phyloP scores from a whole-genome alignment of 2,329 filamentous ascomycete genomes.

The Sarocladium oryzae region DNA sequence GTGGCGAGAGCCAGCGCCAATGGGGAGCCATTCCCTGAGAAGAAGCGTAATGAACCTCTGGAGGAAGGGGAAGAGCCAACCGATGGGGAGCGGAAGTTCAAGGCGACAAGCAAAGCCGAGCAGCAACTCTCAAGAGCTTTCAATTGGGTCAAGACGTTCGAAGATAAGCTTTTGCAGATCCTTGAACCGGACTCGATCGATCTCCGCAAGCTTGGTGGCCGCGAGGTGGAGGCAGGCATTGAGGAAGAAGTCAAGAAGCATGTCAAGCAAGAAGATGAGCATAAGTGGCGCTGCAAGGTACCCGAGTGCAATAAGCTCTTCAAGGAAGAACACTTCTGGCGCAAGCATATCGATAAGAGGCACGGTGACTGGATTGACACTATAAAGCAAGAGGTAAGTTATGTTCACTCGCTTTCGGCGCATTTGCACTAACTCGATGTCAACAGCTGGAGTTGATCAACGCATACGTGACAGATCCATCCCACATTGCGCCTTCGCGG shows the following conservation, averaged over 20 bases:
- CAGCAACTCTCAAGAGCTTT: constrained; percentile 91
- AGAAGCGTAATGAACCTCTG: constrained; percentile 61
- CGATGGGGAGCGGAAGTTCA: constrained; percentile 59
- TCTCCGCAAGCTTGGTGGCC: constrained; percentile 84
- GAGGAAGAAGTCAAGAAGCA: constrained; percentile 80
- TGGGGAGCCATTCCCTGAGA: constrained; percentile 77
- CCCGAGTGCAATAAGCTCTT: constrained; percentile 95
- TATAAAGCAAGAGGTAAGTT: constrained; percentile 74
- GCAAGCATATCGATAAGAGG: constrained; percentile 95
- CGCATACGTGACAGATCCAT: constrained; percentile 86
- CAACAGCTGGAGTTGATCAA: constrained; percentile 81
- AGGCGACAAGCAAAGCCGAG: constrained; percentile 68
- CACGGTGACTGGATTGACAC: constrained; percentile 81
- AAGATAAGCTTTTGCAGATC: constrained; percentile 91
- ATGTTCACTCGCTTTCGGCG: not conserved
- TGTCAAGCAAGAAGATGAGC: constrained; percentile 95
- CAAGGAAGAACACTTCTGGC: constrained; percentile 96
- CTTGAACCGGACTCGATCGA: constrained; percentile 85
- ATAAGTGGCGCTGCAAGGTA: constrained; percentile 94
- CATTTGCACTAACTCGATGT: constrained; percentile 11
- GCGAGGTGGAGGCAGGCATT: constrained; percentile 75
- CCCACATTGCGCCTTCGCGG: constrained; percentile 87
- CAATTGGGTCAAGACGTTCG: constrained; percentile 98
- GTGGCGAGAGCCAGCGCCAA: constrained; percentile 79
- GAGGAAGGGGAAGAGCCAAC: constrained; percentile 56